Conservation (phyloP, 345 rosid genomes). For the Brassica juncea region DNA sequence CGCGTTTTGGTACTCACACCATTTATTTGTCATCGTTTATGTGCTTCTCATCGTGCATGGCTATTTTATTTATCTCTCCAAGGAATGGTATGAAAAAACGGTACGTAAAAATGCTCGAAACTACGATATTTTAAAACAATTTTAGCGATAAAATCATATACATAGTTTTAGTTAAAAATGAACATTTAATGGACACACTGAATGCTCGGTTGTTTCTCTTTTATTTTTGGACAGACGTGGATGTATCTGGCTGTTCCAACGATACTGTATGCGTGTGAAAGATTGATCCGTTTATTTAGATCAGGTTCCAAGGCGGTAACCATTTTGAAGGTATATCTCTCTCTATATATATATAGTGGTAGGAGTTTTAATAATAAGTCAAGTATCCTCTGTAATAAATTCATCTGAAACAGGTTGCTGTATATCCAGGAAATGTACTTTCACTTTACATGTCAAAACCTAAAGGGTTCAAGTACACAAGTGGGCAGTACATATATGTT, state of each 20-base stretch:
- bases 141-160: not conserved
- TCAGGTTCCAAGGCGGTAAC: constrained; percentile 62
- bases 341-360: not conserved
- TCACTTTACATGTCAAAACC: constrained; percentile 76
- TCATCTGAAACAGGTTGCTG: constrained; percentile 54
- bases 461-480: constrained; percentile 72
- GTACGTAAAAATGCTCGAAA: constrained; percentile 38
- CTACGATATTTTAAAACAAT: too few species aligned
- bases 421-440: constrained; percentile 83
- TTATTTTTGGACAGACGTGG: constrained; percentile 61
- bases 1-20: constrained; percentile 89
- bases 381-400: not conserved
- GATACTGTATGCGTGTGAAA: constrained; percentile 54
- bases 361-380: not conserved
- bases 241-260: constrained; percentile 81
- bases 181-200: not conserved
- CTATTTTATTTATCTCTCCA: constrained; percentile 58
- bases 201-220: not conserved
- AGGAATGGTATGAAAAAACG: constrained; percentile 72
- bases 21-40: constrained; percentile 71
- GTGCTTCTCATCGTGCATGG: constrained; percentile 70
- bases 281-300: constrained; percentile 62
- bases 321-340: constrained; percentile 60
- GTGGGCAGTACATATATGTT: constrained; percentile 84
- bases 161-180: not conserved